phyloP scores from a whole-genome alignment of 208 protist genomes.

The Herpetomonas samuelpessoai region DNA sequence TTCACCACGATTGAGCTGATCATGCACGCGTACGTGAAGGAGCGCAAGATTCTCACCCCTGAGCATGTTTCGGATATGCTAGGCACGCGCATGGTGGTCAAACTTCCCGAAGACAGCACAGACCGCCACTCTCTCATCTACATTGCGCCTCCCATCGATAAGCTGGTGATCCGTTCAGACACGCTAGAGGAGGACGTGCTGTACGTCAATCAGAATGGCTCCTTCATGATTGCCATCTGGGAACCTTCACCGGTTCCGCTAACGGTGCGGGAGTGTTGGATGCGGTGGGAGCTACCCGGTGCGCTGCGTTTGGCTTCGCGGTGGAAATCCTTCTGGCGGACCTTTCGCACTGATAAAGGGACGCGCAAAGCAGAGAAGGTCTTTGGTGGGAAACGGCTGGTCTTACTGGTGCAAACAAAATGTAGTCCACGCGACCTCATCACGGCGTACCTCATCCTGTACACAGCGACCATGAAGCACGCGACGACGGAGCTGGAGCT shows the following conservation, averaged over 20 bases:
- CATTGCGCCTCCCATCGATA: slow-evolving; percentile 58
- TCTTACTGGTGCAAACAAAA: slow-evolving; percentile 63
- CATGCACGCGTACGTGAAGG: slow-evolving; percentile 41
- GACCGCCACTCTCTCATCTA: slow-evolving; percentile 49
- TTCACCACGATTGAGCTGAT: slow-evolving; percentile 62
- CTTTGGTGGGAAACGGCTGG: slow-evolving; percentile 36
- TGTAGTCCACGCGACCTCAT: slow-evolving; percentile 59
- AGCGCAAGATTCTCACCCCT: slow-evolving; percentile 44
- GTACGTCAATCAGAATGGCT: slow-evolving; percentile 48
- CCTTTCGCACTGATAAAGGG: slow-evolving; percentile 5
- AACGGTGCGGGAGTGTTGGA: slow-evolving; percentile 43
- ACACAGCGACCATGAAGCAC: slow-evolving; percentile 59
- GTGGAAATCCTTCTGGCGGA: slow-evolving; percentile 10
- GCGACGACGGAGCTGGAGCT: slow-evolving; percentile 34
- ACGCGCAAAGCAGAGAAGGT: slow-evolving; percentile 14
- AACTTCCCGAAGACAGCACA: too few relatives aligned
- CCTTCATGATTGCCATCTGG: slow-evolving; percentile 76
- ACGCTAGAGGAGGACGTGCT: slow-evolving; percentile 61
- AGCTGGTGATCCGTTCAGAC: slow-evolving; percentile 51
- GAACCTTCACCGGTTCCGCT: slow-evolving; percentile 38
- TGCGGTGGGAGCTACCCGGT: slow-evolving; percentile 38
- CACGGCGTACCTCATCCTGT: slow-evolving; percentile 67
- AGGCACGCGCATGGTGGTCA: slow-evolving; percentile 57
- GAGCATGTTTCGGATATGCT: slow-evolving; percentile 51
- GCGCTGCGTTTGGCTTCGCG: slow-evolving; percentile 19